phyloP scores from a whole-genome alignment of 805 yeast species.

The Sugiyamaella floridensis region DNA sequence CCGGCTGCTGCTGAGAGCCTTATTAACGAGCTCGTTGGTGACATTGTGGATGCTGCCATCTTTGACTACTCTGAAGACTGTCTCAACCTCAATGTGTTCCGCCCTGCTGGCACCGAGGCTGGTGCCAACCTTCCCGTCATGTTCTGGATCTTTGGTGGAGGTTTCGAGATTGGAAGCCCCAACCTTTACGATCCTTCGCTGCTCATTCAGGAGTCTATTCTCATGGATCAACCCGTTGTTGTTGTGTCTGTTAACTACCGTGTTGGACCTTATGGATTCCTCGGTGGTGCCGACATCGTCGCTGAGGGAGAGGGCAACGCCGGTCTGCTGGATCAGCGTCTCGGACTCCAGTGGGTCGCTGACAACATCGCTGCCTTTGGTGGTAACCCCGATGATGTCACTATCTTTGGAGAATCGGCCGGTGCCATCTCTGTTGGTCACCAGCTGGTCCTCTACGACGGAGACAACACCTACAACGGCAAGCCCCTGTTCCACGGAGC shows the following conservation, averaged over 20 bases:
- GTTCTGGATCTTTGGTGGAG: constrained; percentile 34
- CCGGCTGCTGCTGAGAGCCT: not conserved
- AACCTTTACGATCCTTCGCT: constrained; percentile 15
- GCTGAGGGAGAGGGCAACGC: constrained; percentile 26
- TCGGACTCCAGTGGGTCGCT: constrained; percentile 32
- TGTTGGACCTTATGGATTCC: constrained; percentile 32
- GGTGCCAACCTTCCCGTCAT: constrained; percentile 20
- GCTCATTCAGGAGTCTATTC: constrained; percentile 9
- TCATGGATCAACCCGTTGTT: constrained; percentile 16
- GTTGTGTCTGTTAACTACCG: constrained; percentile 30
- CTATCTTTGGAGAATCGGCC: constrained; percentile 35
- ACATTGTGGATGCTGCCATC: not conserved
- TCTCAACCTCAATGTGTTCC: constrained; percentile 24
- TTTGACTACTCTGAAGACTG: constrained; percentile 23
- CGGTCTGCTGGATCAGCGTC: constrained; percentile 34
- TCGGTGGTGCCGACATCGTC: constrained; percentile 23
- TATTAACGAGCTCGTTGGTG: not conserved
- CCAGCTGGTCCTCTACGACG: constrained; percentile 11
- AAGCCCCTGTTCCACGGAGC: constrained; percentile 16
- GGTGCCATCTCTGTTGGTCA: constrained; percentile 24
- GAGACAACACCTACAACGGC: constrained; percentile 12
- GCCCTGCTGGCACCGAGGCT: constrained; percentile 16
- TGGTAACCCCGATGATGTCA: constrained; percentile 31
- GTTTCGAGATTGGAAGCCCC: constrained; percentile 23
- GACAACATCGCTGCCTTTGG: constrained; percentile 33